Percentiles rank a stretch among this genome's conserved stretches.
Evolutionary conservation across 2,329 filamentous ascomycete genomes (phyloP).

Genomic region (Cordyceps farinosa): DNA sequence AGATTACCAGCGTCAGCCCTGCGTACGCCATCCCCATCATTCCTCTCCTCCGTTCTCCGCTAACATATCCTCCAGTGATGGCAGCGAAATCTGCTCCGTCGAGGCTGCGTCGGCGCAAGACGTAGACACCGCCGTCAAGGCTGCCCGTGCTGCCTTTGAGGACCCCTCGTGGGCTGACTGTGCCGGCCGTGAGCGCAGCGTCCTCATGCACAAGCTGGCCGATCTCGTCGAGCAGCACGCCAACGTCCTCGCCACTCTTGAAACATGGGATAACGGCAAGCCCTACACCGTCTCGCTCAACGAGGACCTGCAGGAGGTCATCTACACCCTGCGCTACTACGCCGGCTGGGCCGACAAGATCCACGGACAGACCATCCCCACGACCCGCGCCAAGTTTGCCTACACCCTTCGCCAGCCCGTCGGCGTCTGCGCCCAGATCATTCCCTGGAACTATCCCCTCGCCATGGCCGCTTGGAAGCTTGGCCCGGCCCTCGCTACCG

Average conservation of each 20-base stretch:
- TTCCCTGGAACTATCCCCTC: slow-evolving; percentile 68
- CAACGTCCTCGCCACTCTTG: slow-evolving; percentile 46
- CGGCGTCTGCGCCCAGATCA: slow-evolving; percentile 73
- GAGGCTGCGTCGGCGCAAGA: slow-evolving; percentile 30
- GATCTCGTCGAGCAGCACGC: slow-evolving; percentile 65
- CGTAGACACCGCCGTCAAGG: slow-evolving; percentile 32
- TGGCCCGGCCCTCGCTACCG: slow-evolving; percentile 64
- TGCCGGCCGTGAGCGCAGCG: slow-evolving; percentile 61
- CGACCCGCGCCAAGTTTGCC: slow-evolving; percentile 63
- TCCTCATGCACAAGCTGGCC: slow-evolving; percentile 66
- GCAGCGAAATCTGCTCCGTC: slow-evolving; percentile 32
- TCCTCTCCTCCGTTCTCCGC: too few relatives aligned
- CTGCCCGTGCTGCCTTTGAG: slow-evolving; percentile 65
- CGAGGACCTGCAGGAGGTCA: slow-evolving; percentile 56
- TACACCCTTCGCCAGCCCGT: slow-evolving; percentile 73
- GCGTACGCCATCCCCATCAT: slow-evolving; percentile 25
- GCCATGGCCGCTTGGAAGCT: slow-evolving; percentile 62
- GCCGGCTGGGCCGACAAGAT: slow-evolving; percentile 77
- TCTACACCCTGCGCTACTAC: slow-evolving; percentile 63
- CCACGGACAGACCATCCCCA: slow-evolving; percentile 71
- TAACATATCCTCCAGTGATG: slow-evolving; percentile 24
- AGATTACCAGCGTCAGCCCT: slow-evolving; percentile 58
- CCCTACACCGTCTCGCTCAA: slow-evolving; percentile 63
- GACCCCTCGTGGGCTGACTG: slow-evolving; percentile 67
- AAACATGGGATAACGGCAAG: slow-evolving; percentile 79